phyloP scores from a whole-genome alignment of 2,329 filamentous ascomycete species.

The Bimuria novae-zelandiae region DNA sequence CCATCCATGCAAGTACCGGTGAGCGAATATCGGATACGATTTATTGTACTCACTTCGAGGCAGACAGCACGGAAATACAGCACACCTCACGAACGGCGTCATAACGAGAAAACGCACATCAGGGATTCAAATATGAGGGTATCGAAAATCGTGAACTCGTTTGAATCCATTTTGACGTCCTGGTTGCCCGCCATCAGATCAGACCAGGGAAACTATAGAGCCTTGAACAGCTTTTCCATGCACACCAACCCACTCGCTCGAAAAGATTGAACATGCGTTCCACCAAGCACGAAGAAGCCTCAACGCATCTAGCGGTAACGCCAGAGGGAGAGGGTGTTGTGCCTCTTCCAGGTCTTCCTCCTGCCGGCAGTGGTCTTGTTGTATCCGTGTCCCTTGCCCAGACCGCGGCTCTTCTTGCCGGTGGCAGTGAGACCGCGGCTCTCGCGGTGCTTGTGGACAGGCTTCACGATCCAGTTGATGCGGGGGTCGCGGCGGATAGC shows the following conservation, averaged over 20 bases:
- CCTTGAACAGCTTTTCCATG: constrained; percentile 41
- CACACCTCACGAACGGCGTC: not conserved
- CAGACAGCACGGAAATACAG: not conserved
- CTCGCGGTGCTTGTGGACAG: constrained; percentile 99
- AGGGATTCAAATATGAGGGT: not conserved
- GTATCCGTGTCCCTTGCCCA: constrained; percentile 99
- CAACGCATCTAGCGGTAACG: constrained; percentile 77
- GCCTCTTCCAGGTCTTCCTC: constrained; percentile 99
- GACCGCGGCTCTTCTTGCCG: constrained; percentile 99
- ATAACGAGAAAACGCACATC: not conserved
- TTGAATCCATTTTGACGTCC: constrained; percentile 38
- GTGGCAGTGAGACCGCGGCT: constrained; percentile 94
- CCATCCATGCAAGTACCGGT: constrained; percentile 13
- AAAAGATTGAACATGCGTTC: constrained; percentile 38
- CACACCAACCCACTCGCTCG: constrained; percentile 40
- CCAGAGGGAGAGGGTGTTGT: constrained; percentile 99
- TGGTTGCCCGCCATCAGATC: constrained; percentile 24
- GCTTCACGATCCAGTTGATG: constrained; percentile 99
- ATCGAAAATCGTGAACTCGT: constrained; percentile 35
- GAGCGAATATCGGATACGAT: constrained; percentile 1
- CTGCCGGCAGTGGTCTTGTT: constrained; percentile 97
- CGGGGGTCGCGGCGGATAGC: constrained; percentile 98
- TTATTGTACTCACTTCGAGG: not conserved
- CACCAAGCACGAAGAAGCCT: constrained; percentile 34
- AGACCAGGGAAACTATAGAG: constrained; percentile 35